Evolutionary conservation across 768 basidiomycete species (phyloP).

Genomic region (Boletus edulis): DNA sequence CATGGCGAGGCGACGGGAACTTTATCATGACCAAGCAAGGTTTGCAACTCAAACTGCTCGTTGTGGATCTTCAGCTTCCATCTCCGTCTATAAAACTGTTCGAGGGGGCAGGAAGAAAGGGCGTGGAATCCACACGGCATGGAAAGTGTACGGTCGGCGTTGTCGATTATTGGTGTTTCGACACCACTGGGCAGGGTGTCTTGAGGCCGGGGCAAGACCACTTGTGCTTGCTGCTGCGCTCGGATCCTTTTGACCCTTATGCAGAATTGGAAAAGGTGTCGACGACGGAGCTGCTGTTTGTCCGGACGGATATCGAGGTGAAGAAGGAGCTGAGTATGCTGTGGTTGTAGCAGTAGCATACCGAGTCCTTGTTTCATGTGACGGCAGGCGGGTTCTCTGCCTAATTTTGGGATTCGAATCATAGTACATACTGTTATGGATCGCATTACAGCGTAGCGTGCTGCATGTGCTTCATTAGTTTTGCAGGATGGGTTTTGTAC

Average conservation of each 20-base stretch:
- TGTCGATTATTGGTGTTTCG: constrained; percentile 34
- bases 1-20: constrained; percentile 27
- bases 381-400: too few relatives aligned
- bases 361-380: too few relatives aligned
- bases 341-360: constrained; percentile 19
- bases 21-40: constrained; percentile 34
- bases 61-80: constrained; percentile 23
- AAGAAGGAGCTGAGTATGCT: constrained; percentile 12
- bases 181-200: constrained; percentile 23
- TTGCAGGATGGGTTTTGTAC: too few relatives aligned
- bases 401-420: too few relatives aligned
- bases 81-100: constrained; percentile 14
- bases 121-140: constrained; percentile 15
- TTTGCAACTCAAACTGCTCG: constrained; percentile 25
- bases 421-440: too few relatives aligned
- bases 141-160: constrained; percentile 25
- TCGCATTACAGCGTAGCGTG: too few relatives aligned
- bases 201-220: constrained; percentile 26
- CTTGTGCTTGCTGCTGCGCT: constrained; percentile 26
- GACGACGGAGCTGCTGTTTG: constrained; percentile 28
- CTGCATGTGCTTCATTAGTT: too few relatives aligned
- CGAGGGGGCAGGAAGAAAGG: constrained; percentile 10
- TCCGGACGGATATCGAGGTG: constrained; percentile 19
- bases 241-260: constrained; percentile 30
- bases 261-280: constrained; percentile 26